These are phyloP conservation scores for Eragrostis tef DNA, from an alignment of 202 grass and related monocot genomes.

Conservation along the genomic window DNA sequence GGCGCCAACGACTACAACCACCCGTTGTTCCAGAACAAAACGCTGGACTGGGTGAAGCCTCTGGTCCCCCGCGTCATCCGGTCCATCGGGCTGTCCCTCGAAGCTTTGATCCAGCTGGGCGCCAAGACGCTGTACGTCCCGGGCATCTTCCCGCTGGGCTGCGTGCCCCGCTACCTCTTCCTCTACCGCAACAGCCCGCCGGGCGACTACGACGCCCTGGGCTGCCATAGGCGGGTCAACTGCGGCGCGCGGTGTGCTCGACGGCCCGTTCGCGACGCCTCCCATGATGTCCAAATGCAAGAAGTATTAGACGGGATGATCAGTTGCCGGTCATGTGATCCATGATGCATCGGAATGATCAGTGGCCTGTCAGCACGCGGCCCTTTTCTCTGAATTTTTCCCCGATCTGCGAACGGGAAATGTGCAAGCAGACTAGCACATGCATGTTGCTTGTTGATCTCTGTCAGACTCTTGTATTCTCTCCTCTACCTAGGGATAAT, in stretches of 20 bases:
- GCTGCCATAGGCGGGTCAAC: conserved; percentile 66
- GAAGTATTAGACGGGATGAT: neutral
- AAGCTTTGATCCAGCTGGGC: conserved; percentile 57
- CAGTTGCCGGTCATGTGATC: too few relatives aligned
- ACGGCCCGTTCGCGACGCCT: conserved; percentile 51
- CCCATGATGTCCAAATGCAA: conserved; percentile 51
- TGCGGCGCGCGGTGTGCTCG: conserved; percentile 41
- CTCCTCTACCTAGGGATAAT: neutral
- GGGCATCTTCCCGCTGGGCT: conserved; percentile 67
- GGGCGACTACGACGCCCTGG: neutral
- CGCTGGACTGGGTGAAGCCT: conserved; percentile 23
- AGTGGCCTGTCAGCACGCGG: too few relatives aligned
- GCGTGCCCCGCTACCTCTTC: conserved; percentile 39
- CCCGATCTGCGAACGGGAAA: too few relatives aligned
- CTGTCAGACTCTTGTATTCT: too few relatives aligned
- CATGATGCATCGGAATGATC: too few relatives aligned
- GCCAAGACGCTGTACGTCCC: conserved; percentile 63
- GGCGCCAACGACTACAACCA: conserved; percentile 89
- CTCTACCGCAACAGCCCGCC: neutral
- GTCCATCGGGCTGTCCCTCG: conserved; percentile 37
- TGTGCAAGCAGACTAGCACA: too few relatives aligned
- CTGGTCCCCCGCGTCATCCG: conserved; percentile 60
- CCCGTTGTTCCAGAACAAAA: conserved; percentile 57
- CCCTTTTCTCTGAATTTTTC: too few relatives aligned
- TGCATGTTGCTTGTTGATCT: too few relatives aligned